Conservation (phyloP, 257 asterid genomes). For the Plantago ovata region DNA sequence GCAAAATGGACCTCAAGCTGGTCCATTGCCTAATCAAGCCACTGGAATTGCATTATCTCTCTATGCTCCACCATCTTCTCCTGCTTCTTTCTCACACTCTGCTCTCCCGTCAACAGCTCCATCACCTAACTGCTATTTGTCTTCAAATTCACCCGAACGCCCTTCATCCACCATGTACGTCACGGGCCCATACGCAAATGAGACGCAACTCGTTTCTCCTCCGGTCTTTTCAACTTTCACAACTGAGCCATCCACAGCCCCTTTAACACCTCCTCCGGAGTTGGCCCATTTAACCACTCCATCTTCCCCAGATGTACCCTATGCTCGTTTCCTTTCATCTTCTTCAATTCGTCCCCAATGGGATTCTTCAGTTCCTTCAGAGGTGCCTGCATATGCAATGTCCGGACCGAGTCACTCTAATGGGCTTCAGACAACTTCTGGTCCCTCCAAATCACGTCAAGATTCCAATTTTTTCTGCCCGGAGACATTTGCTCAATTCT, state of each 20-base stretch:
- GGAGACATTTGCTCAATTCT: slow-evolving; percentile 95
- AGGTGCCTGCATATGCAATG: slow-evolving; percentile 41
- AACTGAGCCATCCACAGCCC: slow-evolving; percentile 73
- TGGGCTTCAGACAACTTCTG: slow-evolving; percentile 34
- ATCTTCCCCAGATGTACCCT: slow-evolving; percentile 75
- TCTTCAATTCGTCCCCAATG: slow-evolving; percentile 28
- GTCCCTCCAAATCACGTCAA: slow-evolving; percentile 50
- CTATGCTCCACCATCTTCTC: slow-evolving; percentile 76
- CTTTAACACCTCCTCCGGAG: slow-evolving; percentile 70
- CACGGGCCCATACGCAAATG: slow-evolving; percentile 69
- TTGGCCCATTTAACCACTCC: slow-evolving; percentile 65
- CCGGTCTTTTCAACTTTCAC: slow-evolving; percentile 68
- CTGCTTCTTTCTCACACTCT: slow-evolving; percentile 61
- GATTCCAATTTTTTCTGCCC: slow-evolving; percentile 98
- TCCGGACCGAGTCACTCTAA: slow-evolving; percentile 54
- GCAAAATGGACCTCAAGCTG: slow-evolving; percentile 60
- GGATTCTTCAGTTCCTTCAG: slow-evolving; percentile 45
- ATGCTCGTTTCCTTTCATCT: slow-evolving; percentile 57
- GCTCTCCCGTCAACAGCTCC: slow-evolving; percentile 53
- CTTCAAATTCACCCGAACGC: slow-evolving; percentile 48
- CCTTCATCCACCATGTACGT: slow-evolving; percentile 53
- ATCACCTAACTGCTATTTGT: slow-evolving; percentile 48
- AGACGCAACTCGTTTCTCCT: slow-evolving; percentile 66
- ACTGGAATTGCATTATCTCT: slow-evolving; percentile 39
- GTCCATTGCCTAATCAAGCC: slow-evolving; percentile 56